phyloP scores from a whole-genome alignment of 176 grass and related monocot species.

The Triticum dicoccoides region DNA sequence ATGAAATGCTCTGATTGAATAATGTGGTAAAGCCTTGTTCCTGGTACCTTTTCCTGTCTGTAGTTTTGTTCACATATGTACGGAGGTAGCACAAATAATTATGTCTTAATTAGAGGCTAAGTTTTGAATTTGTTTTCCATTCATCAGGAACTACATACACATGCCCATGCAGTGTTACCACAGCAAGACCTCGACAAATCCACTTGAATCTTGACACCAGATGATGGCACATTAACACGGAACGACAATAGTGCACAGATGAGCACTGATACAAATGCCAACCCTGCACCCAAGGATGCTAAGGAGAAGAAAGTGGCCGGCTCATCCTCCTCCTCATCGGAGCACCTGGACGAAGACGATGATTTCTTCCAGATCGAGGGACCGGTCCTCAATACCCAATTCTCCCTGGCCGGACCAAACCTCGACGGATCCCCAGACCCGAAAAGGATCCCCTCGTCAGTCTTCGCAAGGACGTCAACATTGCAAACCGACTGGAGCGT shows the following conservation, averaged over 20 bases:
- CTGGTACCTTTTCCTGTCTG: neutral
- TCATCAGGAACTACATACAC: neutral
- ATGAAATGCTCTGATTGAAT: constrained; percentile 5
- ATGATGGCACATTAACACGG: constrained; percentile 26
- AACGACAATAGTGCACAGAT: constrained; percentile 9
- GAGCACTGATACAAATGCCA: neutral
- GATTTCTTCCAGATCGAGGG: constrained; percentile 55
- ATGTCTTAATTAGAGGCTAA: neutral
- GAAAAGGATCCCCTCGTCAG: constrained; percentile 53
- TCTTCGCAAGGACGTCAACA: constrained; percentile 45
- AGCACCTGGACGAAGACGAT: constrained; percentile 41
- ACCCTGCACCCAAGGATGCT: neutral
- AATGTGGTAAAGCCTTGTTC: constrained; percentile 26
- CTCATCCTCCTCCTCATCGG: constrained; percentile 38
- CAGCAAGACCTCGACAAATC: neutral
- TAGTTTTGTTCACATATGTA: neutral
- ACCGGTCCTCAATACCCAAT: constrained; percentile 11
- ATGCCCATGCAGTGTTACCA: neutral
- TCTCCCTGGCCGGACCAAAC: neutral
- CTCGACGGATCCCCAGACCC: constrained; percentile 45
- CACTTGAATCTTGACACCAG: neutral
- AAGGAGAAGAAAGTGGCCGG: neutral
- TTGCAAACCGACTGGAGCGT: constrained; percentile 63
- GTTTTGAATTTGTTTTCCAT: neutral
- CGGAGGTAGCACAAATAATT: neutral